Base-by-base conservation (phyloP, 345 rosid species). In the Pugionium dolabratum region DNA sequence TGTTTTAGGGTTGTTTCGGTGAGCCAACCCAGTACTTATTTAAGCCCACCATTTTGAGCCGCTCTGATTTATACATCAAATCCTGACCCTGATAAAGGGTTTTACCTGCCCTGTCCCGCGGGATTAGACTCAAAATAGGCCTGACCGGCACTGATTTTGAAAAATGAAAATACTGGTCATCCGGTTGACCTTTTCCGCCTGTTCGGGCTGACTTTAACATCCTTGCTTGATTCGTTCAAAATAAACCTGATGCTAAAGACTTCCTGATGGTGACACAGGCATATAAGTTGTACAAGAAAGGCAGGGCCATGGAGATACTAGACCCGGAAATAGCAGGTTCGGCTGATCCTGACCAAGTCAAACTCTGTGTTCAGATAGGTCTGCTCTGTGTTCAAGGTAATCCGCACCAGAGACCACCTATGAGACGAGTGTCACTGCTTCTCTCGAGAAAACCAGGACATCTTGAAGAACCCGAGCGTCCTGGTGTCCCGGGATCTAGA, bases 331-430 rank as follows among this genome's bases (percentile, higher is more conserved):
- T 95, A 54, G 85, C 75, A 11, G 59, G 83, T 9, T 82, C 98
- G 0, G 94, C 82, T 32, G 61, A 31, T 1, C 49, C 76, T 0
- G 94, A 84, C 4, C 87, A 85, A 74, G 85, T 89, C 25, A 83
- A 72, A 25, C 78, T 71, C 71, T 89, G 96, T 59, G 80, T 95
- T 50, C 96, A 87, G 44, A 76, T 95, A 3, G 98, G 91, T 9
- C 74, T 95, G 32, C 79, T 95, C 30, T 95, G 99, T 80, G 81
- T 84, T 0, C 99, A 91, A 72, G 83, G 90, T 2, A 96, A 95
- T 48, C 96, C 96, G 0, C 77, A 78, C 6, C 8, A 66, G 29
- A 83, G 99, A 50, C 99, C 99, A 0, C 5, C 30, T 0, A 89
- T 95, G 95, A 52, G 76, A 28, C 84, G 93, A 2, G 83, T 95